A percentile compares a stretch with the other conserved stretches of the same genome.
phyloP scores from a whole-genome alignment of 768 basidiomycete species.

The Dendrothele bispora region DNA sequence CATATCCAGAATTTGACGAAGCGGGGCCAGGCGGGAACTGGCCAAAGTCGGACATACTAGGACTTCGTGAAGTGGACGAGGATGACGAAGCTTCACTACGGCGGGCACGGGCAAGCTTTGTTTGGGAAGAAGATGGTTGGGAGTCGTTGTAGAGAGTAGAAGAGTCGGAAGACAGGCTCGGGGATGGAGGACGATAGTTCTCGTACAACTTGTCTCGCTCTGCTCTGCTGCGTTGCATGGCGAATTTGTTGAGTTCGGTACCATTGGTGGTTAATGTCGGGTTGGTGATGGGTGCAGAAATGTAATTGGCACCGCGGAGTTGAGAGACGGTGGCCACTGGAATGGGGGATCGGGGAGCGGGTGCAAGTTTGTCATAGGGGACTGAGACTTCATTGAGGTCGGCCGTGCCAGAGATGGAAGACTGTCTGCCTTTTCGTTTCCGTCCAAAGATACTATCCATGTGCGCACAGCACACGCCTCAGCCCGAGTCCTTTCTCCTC shows the following conservation, averaged over 20 bases:
- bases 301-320: slow-evolving; percentile 49
- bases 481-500: too few species aligned
- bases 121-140: slow-evolving; percentile 35
- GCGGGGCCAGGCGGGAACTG: slow-evolving; percentile 33
- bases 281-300: slow-evolving; percentile 85
- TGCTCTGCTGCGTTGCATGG: slow-evolving; percentile 45
- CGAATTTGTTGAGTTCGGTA: slow-evolving; percentile 67
- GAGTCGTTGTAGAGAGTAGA: slow-evolving; percentile 59
- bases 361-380: slow-evolving; percentile 68
- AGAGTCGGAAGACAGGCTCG: slow-evolving; percentile 54
- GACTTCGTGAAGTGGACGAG: slow-evolving; percentile 48
- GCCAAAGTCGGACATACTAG: slow-evolving; percentile 55
- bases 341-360: slow-evolving; percentile 58
- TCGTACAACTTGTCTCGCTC: slow-evolving; percentile 60
- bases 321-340: slow-evolving; percentile 57
- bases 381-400: slow-evolving; percentile 68
- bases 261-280: slow-evolving; percentile 73
- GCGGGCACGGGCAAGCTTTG: slow-evolving; percentile 41
- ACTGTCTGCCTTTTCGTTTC: slow-evolving; percentile 63
- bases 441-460: slow-evolving; percentile 74
- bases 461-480: too few species aligned
- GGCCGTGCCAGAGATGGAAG: slow-evolving; percentile 52
- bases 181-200: slow-evolving; percentile 49
- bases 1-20: too few species aligned
- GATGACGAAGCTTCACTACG: slow-evolving; percentile 54